phyloP scores from a whole-genome alignment of 1,284 basidiomycete genomes.

The Mycena sp. region DNA sequence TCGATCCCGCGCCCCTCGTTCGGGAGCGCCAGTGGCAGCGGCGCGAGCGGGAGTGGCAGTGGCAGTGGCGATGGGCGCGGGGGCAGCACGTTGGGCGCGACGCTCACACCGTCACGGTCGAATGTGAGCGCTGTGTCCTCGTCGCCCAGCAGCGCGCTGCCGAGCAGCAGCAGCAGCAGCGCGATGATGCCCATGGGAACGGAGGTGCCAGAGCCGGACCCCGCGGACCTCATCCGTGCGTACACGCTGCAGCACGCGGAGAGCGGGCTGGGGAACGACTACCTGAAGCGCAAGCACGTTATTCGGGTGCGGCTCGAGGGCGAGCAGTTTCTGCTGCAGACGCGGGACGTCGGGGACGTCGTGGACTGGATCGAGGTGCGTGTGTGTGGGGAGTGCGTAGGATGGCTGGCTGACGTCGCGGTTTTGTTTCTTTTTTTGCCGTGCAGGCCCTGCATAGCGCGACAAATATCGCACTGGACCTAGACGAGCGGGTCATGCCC shows the following conservation, averaged over 20 bases:
- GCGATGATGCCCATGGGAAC: slow-evolving; percentile 1
- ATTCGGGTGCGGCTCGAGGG: slow-evolving; percentile 94
- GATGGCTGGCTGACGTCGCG: neutral
- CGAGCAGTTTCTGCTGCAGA: slow-evolving; percentile 97
- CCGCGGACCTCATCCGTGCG: slow-evolving; percentile 59
- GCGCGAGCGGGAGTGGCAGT: neutral
- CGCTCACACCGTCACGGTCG: slow-evolving; percentile 24
- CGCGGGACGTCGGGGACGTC: slow-evolving; percentile 84
- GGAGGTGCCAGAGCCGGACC: slow-evolving; percentile 51
- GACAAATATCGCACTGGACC: slow-evolving; percentile 91
- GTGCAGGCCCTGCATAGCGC: slow-evolving; percentile 87
- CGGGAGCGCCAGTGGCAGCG: slow-evolving; percentile 7
- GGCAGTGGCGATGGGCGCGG: neutral
- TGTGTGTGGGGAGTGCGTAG: slow-evolving; percentile 18
- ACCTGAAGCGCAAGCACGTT: slow-evolving; percentile 93
- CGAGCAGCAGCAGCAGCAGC: neutral
- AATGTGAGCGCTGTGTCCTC: slow-evolving; percentile 27
- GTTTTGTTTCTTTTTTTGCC: too few relatives aligned
- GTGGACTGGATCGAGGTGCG: slow-evolving; percentile 96
- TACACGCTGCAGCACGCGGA: slow-evolving; percentile 94
- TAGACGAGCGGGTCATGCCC: slow-evolving; percentile 92
- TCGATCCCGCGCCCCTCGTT: slow-evolving; percentile 44
- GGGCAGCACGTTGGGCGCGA: neutral
- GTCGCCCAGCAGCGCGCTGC: neutral
- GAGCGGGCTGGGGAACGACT: slow-evolving; percentile 94